Percentiles rank a stretch among this genome's conserved stretches.
Conservation (phyloP, 306 rosid species). For the Prunus mume region DNA sequence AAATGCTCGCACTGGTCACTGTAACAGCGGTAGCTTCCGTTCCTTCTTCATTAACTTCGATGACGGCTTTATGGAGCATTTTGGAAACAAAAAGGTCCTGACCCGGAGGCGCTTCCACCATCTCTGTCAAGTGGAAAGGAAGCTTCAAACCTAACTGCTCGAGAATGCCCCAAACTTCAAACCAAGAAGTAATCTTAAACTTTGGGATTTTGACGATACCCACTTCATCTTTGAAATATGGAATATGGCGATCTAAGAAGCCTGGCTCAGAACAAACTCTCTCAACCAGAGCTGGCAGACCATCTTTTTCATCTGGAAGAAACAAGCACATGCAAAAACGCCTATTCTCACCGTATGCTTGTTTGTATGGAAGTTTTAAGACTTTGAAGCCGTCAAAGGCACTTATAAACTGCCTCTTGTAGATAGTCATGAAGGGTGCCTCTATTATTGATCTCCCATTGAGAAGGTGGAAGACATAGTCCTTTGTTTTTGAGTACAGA, state of each 20-base stretch:
- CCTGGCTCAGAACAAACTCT: not conserved
- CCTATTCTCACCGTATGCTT: not conserved
- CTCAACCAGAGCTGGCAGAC: slow-evolving; percentile 1
- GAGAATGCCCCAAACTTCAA: not conserved
- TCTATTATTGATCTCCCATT: not conserved
- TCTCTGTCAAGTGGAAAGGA: slow-evolving; percentile 24
- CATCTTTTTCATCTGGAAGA: slow-evolving; percentile 33
- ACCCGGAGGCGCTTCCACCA: not conserved
- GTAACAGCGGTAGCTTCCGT: slow-evolving; percentile 22
- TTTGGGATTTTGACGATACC: slow-evolving; percentile 22
- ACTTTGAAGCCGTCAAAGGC: slow-evolving; percentile 17
- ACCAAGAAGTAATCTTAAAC: slow-evolving; percentile 20
- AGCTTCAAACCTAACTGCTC: slow-evolving; percentile 15
- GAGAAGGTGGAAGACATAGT: slow-evolving; percentile 12
- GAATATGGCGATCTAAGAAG: slow-evolving; percentile 13
- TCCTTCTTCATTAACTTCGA: slow-evolving; percentile 30
- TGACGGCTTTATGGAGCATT: slow-evolving; percentile 6
- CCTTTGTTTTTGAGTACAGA: not conserved
- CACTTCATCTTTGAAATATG: fast-evolving
- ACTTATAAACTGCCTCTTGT: not conserved
- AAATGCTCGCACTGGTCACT: too few species aligned
- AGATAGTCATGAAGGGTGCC: slow-evolving; percentile 17
- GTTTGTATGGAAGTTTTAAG: slow-evolving; percentile 12
- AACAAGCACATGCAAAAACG: slow-evolving; percentile 27
- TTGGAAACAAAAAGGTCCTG: slow-evolving; percentile 2